phyloP scores from a whole-genome alignment of 1,284 basidiomycete species.

The Fomitopsis schrenkii region DNA sequence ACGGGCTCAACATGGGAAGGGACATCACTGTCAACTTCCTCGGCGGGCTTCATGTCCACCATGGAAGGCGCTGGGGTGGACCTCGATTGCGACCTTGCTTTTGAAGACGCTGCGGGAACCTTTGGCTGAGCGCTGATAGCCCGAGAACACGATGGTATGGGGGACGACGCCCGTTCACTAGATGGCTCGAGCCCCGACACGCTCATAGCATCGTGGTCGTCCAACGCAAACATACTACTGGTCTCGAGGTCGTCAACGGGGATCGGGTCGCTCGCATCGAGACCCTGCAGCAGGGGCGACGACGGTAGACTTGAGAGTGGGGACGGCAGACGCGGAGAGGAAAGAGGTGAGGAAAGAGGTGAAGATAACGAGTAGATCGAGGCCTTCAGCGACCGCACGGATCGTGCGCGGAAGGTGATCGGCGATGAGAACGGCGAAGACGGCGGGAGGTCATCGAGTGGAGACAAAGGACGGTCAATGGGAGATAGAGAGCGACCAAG shows the following conservation, averaged over 20 bases:
- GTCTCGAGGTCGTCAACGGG: not conserved
- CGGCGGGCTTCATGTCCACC: not conserved
- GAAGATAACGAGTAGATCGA: not conserved
- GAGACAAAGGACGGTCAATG: not conserved
- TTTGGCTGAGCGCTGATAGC: not conserved
- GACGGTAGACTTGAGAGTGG: not conserved
- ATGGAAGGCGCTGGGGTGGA: not conserved
- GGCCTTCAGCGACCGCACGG: not conserved
- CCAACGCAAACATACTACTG: not conserved
- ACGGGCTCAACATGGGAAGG: not conserved
- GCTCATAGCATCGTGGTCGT: not conserved
- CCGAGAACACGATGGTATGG: not conserved
- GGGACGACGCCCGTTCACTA: not conserved
- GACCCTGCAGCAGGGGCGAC: not conserved
- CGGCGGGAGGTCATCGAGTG: not conserved
- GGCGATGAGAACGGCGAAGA: slow-evolving; percentile 8
- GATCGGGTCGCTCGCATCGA: not conserved
- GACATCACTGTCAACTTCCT: not conserved
- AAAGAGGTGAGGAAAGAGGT: slow-evolving; percentile 1
- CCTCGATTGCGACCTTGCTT: not conserved
- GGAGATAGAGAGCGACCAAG: not conserved
- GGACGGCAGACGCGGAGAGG: not conserved
- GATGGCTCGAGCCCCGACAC: not conserved
- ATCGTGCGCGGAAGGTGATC: not conserved
- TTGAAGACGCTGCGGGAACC: not conserved